phyloP scores from a whole-genome alignment of 352 stramenopile species.

The Hyaloperonospora arabidopsidis region DNA sequence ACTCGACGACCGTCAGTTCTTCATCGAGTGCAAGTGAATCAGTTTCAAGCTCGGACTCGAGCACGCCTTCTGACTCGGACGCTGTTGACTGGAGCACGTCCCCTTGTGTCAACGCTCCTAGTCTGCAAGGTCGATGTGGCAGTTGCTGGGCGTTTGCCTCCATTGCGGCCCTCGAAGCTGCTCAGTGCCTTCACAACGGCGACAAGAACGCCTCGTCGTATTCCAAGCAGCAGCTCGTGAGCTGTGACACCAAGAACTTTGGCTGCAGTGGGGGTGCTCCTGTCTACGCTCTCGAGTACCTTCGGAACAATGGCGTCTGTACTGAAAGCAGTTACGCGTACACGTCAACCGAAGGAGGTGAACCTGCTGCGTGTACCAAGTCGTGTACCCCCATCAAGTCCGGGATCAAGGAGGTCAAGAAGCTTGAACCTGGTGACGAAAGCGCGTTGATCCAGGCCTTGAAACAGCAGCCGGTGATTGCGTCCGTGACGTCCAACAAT shows the following conservation, averaged over 20 bases:
- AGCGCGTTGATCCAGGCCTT: conserved; percentile 77
- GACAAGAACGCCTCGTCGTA: conserved; percentile 61
- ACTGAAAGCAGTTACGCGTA: conserved; percentile 81
- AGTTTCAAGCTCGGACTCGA: neutral
- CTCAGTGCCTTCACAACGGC: conserved; percentile 71
- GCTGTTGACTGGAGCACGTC: conserved; percentile 43
- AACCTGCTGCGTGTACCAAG: conserved; percentile 26
- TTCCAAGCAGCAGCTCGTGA: conserved; percentile 90
- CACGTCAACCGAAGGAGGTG: conserved; percentile 28
- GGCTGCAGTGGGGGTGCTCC: conserved; percentile 88
- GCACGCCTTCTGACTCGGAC: conserved; percentile 6
- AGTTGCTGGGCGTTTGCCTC: conserved; percentile 97
- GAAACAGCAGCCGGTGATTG: conserved; percentile 89
- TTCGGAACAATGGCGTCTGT: conserved; percentile 79
- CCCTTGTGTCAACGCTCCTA: conserved; percentile 49
- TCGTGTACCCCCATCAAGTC: conserved; percentile 30
- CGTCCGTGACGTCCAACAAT: conserved; percentile 91
- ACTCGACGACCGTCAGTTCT: neutral
- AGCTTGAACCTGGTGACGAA: conserved; percentile 55
- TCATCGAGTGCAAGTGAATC: conserved; percentile 15
- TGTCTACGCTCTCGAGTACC: conserved; percentile 89
- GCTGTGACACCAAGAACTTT: conserved; percentile 81
- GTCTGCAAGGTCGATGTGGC: conserved; percentile 94
- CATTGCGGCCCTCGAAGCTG: conserved; percentile 85
- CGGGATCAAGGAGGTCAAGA: conserved; percentile 44